Evolutionary conservation across 306 rosid genomes (phyloP), one percentile per base, ranked within the genome.

Genomic region (Sesbania bispinosa): DNA sequence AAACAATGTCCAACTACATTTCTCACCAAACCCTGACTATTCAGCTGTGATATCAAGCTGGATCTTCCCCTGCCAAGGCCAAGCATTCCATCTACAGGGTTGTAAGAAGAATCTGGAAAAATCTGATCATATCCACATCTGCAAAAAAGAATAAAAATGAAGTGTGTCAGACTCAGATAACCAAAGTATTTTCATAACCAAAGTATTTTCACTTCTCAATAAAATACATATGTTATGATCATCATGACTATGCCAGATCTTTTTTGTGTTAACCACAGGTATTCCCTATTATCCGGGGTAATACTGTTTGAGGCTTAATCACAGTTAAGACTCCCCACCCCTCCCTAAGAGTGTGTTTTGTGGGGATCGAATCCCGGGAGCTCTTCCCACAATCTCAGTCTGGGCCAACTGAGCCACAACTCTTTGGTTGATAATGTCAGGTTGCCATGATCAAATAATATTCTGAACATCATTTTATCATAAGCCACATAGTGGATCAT

Each of bases 101-200:
- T 93, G 67, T 77, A 50, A 52, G 89, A 88, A 45, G 88, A 69
- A 46, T 88, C 88, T 39, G 90, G 96, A 72, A 65, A 82, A 10
- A 75, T 8, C 75, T 90, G 98, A 82, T 93, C 90, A 75, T 88
- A 93, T 78, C 98, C 98, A 71, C n/a, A 93, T 59, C 97, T 93
- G 83, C 53, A 62, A n/a, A n/a, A 63, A 58, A 54, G 35, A 75
- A 61, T n/a, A n/a, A 67, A 43, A 71, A 41, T 6, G 2, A 69
- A 47, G 20, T 19, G 36, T 38, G 18, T 58, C 15, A 20, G 45
- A 51, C n/a, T n/a, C n/a, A n/a, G n/a, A n/a, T n/a, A n/a, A n/a
- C n/a, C n/a, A n/a, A n/a, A n/a, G n/a, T n/a, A n/a, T n/a, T n/a
- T n/a, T n/a, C n/a, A n/a, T 24, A 19, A 32, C 69, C 16, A 41